phyloP scores from a whole-genome alignment of 176 grass and related monocot species.

The Typha latifolia region DNA sequence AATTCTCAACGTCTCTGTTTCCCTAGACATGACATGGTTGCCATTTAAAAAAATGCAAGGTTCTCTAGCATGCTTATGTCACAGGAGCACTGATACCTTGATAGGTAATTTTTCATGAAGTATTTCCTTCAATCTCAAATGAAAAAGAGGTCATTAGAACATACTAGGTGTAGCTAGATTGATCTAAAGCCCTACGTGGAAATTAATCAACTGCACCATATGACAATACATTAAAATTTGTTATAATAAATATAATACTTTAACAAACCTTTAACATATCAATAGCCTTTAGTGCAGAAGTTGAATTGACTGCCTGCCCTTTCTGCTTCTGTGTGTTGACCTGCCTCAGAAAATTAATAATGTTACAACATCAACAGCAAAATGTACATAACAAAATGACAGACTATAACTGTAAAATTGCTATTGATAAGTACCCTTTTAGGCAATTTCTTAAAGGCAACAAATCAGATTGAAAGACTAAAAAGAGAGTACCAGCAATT shows the following conservation, averaged over 20 bases:
- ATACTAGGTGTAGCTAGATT: no score
- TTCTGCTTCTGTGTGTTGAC: constrained; percentile 72
- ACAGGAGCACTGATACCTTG: no score
- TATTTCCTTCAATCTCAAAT: no score
- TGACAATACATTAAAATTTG: neutral
- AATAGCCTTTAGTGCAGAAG: constrained; percentile 46
- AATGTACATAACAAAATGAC: neutral
- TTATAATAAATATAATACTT: constrained; percentile 5
- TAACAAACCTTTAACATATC: constrained; percentile 56
- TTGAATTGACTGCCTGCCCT: constrained; percentile 29
- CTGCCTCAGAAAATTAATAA: constrained; percentile 13
- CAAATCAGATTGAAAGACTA: no score
- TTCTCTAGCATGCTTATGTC: no score
- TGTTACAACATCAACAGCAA: neutral
- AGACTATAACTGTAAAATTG: neutral
- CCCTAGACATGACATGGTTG: no score
- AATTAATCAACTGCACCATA: neutral
- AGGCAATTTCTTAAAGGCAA: neutral
- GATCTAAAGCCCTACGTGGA: no score
- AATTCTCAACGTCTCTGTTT: no score
- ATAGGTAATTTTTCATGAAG: no score
- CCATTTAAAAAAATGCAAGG: no score
- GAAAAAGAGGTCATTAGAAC: no score
- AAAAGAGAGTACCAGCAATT: neutral
- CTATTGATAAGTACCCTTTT: neutral